These are phyloP conservation scores for Guyanaporus albipodus DNA, from an alignment of 768 basidiomycete species.

Conservation along the genomic window DNA sequence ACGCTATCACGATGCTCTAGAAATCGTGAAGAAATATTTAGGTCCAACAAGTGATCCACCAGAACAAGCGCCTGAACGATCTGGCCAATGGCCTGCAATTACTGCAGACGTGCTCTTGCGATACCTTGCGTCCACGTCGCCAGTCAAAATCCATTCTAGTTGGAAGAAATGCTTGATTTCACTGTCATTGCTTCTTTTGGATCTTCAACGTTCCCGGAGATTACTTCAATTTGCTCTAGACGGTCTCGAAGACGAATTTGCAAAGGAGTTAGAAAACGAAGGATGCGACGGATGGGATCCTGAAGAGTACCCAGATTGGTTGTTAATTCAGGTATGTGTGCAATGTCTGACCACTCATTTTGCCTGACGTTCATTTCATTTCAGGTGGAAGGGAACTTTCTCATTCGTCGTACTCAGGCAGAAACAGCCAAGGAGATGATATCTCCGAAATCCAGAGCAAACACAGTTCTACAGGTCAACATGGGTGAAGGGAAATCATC, in stretches of 20 bases:
- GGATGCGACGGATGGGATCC: slow-evolving; percentile 10
- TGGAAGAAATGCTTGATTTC: slow-evolving; percentile 30
- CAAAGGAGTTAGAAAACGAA: background rate
- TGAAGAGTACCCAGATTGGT: slow-evolving; percentile 34
- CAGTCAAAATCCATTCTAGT: background rate
- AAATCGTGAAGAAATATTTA: background rate
- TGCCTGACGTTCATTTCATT: background rate
- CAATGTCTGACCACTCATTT: too few species aligned
- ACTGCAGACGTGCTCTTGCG: background rate
- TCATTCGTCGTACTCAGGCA: slow-evolving; percentile 24
- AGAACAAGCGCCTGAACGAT: slow-evolving; percentile 4
- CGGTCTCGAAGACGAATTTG: background rate
- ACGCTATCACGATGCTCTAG: background rate
- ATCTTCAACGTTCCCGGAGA: slow-evolving; percentile 11
- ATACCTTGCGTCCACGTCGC: background rate
- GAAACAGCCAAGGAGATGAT: slow-evolving; percentile 43
- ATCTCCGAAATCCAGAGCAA: slow-evolving; percentile 26
- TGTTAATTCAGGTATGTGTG: slow-evolving; percentile 36
- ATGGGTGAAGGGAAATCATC: background rate
- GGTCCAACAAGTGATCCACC: slow-evolving; percentile 4
- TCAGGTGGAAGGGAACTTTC: slow-evolving; percentile 44
- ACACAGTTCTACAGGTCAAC: slow-evolving; percentile 37
- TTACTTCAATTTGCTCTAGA: background rate
- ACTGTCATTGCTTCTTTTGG: slow-evolving; percentile 26
- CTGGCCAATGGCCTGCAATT: slow-evolving; percentile 32